phyloP scores from a whole-genome alignment of 139 green algal genomes.

The Tetradesmus obliquus region DNA sequence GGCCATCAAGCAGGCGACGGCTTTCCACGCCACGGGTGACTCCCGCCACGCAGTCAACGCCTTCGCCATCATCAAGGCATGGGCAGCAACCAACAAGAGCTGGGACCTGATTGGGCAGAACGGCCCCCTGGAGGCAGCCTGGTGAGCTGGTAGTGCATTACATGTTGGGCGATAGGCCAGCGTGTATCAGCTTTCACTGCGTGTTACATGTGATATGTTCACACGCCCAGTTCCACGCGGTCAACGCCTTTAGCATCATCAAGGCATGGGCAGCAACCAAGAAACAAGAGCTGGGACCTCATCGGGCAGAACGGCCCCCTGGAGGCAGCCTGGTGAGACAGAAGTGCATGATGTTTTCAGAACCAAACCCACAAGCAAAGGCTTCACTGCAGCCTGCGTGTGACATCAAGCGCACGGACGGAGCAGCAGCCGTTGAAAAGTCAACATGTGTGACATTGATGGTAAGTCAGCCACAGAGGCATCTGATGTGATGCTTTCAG shows the following conservation, averaged over 20 bases:
- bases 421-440: too few relatives aligned
- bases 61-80: constrained; percentile 7
- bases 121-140: constrained; percentile 34
- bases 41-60: neutral
- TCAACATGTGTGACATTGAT: too few relatives aligned
- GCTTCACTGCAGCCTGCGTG: too few relatives aligned
- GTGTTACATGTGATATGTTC: too few relatives aligned
- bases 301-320: constrained; percentile 20
- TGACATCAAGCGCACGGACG: too few relatives aligned
- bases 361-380: too few relatives aligned
- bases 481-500: too few relatives aligned
- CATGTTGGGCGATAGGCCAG: too few relatives aligned
- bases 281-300: neutral
- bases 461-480: too few relatives aligned
- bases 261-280: constrained; percentile 6
- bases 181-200: too few relatives aligned
- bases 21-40: constrained; percentile 3
- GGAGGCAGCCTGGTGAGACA: neutral
- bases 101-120: neutral
- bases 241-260: constrained; percentile 1
- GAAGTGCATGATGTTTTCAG: too few relatives aligned
- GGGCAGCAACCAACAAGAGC: constrained; percentile 6
- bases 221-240: neutral
- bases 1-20: constrained; percentile 19
- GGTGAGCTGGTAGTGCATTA: too few relatives aligned